phyloP scores from a whole-genome alignment of 768 basidiomycete species.

The Strobilomyces dryophilus region DNA sequence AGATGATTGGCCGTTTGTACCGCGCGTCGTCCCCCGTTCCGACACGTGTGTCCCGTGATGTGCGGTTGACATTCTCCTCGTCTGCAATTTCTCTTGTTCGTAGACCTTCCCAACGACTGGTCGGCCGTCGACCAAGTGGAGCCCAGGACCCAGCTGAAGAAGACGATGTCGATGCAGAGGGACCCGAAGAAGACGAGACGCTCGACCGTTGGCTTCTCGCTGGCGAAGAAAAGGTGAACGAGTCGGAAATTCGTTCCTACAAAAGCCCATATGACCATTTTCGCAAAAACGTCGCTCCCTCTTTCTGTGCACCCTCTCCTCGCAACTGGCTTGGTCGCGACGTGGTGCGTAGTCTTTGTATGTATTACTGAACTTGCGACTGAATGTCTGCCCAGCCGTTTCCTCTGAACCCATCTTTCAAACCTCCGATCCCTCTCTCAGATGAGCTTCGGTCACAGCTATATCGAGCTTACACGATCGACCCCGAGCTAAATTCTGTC shows the following conservation, averaged over 20 bases:
- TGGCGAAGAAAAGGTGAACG: conserved; percentile 13
- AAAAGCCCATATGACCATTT: conserved; percentile 19
- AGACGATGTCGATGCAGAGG: neutral
- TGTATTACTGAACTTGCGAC: neutral
- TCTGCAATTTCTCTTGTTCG: conserved; percentile 14
- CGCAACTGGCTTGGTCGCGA: conserved; percentile 60
- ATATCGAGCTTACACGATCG: conserved; percentile 55
- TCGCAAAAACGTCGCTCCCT: conserved; percentile 14
- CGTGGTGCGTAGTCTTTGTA: conserved; percentile 42
- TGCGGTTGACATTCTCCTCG: conserved; percentile 18
- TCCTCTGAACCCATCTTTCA: conserved; percentile 80
- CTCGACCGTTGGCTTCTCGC: conserved; percentile 17
- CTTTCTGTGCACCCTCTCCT: conserved; percentile 34
- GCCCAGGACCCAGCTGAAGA: conserved; percentile 5
- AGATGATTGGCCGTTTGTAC: conserved; percentile 24
- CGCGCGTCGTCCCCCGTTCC: conserved; percentile 7
- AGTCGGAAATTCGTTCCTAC: conserved; percentile 13
- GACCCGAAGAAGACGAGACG: conserved; percentile 10
- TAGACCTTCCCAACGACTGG: conserved; percentile 9
- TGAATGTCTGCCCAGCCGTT: conserved; percentile 56
- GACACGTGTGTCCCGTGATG: conserved; percentile 9
- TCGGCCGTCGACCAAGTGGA: neutral
- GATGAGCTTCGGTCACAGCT: conserved; percentile 53
- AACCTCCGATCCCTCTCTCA: conserved; percentile 73
- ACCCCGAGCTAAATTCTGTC: conserved; percentile 53